Conservation (phyloP, 495 filamentous ascomycete genomes). For the Penicillium cinerascens region DNA sequence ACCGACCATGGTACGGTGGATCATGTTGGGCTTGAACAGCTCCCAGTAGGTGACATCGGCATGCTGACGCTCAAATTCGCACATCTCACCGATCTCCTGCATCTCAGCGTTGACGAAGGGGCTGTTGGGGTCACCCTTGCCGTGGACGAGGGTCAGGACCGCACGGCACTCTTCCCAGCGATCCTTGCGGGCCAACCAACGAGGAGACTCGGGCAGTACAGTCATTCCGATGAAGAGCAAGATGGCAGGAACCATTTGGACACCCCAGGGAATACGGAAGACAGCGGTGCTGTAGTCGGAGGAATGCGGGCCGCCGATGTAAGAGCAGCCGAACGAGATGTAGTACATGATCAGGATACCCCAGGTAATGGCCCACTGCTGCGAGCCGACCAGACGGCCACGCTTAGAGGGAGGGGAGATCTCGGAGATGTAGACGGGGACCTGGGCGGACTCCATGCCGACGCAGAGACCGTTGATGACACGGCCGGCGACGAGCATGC, state of each 20-base stretch:
- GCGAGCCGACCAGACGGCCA: constrained; percentile 68
- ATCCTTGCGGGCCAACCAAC: constrained; percentile 74
- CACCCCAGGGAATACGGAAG: constrained; percentile 74
- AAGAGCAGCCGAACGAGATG: constrained; percentile 74
- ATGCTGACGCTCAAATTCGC: constrained; percentile 62
- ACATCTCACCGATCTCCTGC: constrained; percentile 64
- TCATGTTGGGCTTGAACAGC: constrained; percentile 64
- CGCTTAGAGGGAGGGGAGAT: constrained; percentile 67
- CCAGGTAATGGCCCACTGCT: constrained; percentile 83
- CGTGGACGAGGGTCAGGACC: constrained; percentile 68
- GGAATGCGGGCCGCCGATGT: constrained; percentile 41
- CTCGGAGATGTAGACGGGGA: constrained; percentile 79
- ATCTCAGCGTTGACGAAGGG: constrained; percentile 63
- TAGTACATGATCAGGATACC: constrained; percentile 83
- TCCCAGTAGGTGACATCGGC: constrained; percentile 64
- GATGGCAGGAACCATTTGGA: constrained; percentile 71
- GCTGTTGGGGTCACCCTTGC: constrained; percentile 59
- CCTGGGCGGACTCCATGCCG: constrained; percentile 76
- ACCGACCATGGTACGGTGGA: constrained; percentile 69
- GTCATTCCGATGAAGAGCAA: constrained; percentile 61
- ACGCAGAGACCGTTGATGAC: constrained; percentile 76
- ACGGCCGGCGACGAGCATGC: constrained; percentile 70
- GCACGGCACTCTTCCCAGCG: constrained; percentile 67
- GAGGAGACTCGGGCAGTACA: constrained; percentile 73
- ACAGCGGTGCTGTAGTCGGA: constrained; percentile 43